Percentiles rank a stretch among this genome's conserved stretches.
Conservation (phyloP, 768 basidiomycete species). For the Pulveroboletus sp. region DNA sequence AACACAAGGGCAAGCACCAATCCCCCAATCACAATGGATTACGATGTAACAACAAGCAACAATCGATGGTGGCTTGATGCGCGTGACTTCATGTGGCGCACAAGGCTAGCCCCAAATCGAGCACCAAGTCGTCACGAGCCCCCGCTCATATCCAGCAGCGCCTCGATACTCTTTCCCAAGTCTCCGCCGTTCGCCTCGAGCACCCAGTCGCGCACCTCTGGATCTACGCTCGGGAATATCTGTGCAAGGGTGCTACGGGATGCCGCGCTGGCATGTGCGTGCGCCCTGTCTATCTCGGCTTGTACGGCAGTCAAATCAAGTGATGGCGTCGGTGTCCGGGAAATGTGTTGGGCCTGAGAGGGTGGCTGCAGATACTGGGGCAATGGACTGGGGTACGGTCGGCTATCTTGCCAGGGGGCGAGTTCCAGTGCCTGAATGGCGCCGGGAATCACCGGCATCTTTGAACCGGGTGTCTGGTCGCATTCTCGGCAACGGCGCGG, state of each 20-base stretch:
- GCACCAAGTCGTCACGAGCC: constrained; percentile 13
- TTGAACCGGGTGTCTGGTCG: constrained; percentile 18
- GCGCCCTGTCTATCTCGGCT: constrained; percentile 74
- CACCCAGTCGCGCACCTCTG: constrained; percentile 84
- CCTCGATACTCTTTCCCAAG: constrained; percentile 87
- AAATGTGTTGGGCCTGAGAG: constrained; percentile 54
- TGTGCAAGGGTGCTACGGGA: constrained; percentile 76
- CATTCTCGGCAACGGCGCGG: constrained; percentile 41
- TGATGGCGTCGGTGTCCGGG: constrained; percentile 66
- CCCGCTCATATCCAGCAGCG: constrained; percentile 68
- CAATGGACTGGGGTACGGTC: constrained; percentile 17
- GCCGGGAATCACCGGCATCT: constrained; percentile 38
- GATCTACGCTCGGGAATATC: constrained; percentile 84
- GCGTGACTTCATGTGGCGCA: too few relatives aligned
- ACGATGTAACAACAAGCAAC: neutral
- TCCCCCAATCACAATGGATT: neutral
- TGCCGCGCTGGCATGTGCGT: constrained; percentile 69
- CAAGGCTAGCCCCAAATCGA: too few relatives aligned
- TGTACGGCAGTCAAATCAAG: constrained; percentile 72
- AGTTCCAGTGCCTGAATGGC: constrained; percentile 48
- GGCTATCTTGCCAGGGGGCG: constrained; percentile 44
- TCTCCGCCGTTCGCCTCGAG: constrained; percentile 88
- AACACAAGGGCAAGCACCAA: neutral
- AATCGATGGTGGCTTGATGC: too few relatives aligned
- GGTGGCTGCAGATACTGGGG: constrained; percentile 35